Evolutionary conservation across 306 rosid genomes (phyloP).

Genomic region (Pterocarpus santalinus): DNA sequence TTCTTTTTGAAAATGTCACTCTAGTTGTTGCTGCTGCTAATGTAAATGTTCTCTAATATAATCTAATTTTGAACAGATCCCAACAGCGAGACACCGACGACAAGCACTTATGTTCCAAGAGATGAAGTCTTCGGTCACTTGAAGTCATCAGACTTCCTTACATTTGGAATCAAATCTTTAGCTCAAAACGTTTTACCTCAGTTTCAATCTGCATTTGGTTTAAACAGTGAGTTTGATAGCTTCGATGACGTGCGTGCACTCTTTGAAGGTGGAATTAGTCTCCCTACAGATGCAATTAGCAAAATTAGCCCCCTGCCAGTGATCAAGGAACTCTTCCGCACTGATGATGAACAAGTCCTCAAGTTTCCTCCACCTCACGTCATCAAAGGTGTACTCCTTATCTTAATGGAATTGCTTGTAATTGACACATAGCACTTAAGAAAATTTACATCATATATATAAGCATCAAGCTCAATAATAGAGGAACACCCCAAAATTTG

Average conservation of each 20-base stretch:
- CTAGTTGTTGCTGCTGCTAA: background rate
- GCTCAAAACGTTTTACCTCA: slow-evolving; percentile 53
- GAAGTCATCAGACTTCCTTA: slow-evolving; percentile 72
- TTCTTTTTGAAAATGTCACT: background rate
- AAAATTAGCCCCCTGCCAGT: slow-evolving; percentile 57
- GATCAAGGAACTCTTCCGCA: slow-evolving; percentile 64
- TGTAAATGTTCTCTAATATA: too few species aligned
- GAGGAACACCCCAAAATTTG: too few species aligned
- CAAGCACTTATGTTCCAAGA: slow-evolving; percentile 60
- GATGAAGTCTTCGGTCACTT: slow-evolving; percentile 73
- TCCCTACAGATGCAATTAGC: slow-evolving; percentile 51
- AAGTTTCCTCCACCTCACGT: slow-evolving; percentile 70
- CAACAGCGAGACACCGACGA: slow-evolving; percentile 45
- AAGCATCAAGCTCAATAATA: too few species aligned
- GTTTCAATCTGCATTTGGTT: slow-evolving; percentile 40
- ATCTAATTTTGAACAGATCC: slow-evolving; percentile 48
- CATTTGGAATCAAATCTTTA: slow-evolving; percentile 62
- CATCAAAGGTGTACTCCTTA: slow-evolving; percentile 47
- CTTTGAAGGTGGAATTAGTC: slow-evolving; percentile 62
- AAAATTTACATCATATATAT: too few species aligned
- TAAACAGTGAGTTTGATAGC: slow-evolving; percentile 55
- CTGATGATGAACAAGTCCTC: slow-evolving; percentile 65
- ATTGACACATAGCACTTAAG: too few species aligned
- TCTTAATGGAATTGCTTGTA: too few species aligned
- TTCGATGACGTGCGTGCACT: slow-evolving; percentile 61